These are phyloP conservation scores for Aureobasidium sp. DNA, from an alignment of 2,329 filamentous ascomycete species.

Conservation along the genomic window DNA sequence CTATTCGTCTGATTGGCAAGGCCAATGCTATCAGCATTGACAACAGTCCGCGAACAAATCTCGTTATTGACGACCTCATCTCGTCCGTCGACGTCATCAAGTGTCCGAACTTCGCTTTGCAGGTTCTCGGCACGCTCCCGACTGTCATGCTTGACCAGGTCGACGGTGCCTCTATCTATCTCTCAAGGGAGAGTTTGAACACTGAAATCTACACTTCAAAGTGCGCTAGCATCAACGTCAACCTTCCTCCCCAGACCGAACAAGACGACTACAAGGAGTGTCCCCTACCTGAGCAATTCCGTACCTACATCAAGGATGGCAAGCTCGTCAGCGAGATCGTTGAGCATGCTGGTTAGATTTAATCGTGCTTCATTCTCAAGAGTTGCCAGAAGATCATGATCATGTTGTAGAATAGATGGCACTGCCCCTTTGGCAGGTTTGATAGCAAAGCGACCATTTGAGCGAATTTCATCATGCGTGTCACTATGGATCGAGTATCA, in stretches of 20 bases:
- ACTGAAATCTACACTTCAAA: constrained; percentile 89
- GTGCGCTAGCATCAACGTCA: constrained; percentile 78
- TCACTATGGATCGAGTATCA: not conserved
- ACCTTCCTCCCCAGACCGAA: constrained; percentile 62
- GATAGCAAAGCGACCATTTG: not conserved
- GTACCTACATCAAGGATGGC: constrained; percentile 69
- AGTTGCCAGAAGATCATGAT: not conserved
- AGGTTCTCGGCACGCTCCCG: constrained; percentile 72
- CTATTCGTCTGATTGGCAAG: constrained; percentile 83
- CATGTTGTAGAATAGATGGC: constrained; percentile 12
- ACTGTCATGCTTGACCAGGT: constrained; percentile 90
- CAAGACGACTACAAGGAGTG: constrained; percentile 81
- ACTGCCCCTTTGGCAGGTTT: not conserved
- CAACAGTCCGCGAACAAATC: constrained; percentile 74
- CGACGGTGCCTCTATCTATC: constrained; percentile 80
- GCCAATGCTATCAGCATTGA: constrained; percentile 95
- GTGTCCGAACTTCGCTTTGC: constrained; percentile 82
- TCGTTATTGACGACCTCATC: constrained; percentile 83
- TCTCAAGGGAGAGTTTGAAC: constrained; percentile 67
- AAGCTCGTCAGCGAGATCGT: constrained; percentile 89
- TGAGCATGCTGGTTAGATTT: constrained; percentile 72
- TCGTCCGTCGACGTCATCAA: constrained; percentile 94
- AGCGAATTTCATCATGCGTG: not conserved
- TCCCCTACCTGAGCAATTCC: constrained; percentile 82
- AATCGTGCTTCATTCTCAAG: not conserved